Evolutionary conservation across 768 basidiomycete species (phyloP), one percentile per base, ranked within the genome.

Genomic region (Pulveroboletus sp.): DNA sequence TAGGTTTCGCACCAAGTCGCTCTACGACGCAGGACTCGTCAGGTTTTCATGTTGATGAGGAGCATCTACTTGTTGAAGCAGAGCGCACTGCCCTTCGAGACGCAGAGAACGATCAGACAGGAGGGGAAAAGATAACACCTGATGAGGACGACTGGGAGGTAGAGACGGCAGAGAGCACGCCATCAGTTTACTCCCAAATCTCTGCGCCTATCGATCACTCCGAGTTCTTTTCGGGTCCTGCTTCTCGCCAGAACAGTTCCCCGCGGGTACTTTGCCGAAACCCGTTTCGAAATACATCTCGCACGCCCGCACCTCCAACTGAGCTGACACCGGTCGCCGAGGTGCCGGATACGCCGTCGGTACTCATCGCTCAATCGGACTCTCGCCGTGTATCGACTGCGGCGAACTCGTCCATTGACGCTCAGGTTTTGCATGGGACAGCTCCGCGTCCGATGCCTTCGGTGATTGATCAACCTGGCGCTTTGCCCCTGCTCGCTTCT

Each of bases 401-500:
- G 26, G 51, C 33, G 17, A 41, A n/a, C 33, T 43, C 53, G 31
- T 57, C 54, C 8, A 37, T 55, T 2, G 55, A 60, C 3, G 50
- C 14, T 2, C 39, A 43, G 5, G 4, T 43, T 6, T 64, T 57
- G 7, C 53, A 57, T 38, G 46, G 49, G 39, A 45, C 44, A 5
- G 8, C 14, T 17, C 57, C 58, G 2, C 50, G 24, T 9, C 47
- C 60, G 15, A 38, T 40, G 14, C 40, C 60, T 7, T 32, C 40
- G 46, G 54, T 31, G 1, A n/a, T 51, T 2, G 54, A 50, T n/a
- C 43, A 39, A 17, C 8, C 43, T 6, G 33, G 26, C 1, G 8
- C 51, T 0, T 43, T 67, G 0, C 63, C 62, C 2, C 39, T 67
- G 8, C 65, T 67, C n/a, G 51, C 62, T 5, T 67, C 67, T 5